Evolutionary conservation across 768 basidiomycete species (phyloP), one percentile per base, ranked within the genome.

Genomic region (Sarcomyxa edulis): DNA sequence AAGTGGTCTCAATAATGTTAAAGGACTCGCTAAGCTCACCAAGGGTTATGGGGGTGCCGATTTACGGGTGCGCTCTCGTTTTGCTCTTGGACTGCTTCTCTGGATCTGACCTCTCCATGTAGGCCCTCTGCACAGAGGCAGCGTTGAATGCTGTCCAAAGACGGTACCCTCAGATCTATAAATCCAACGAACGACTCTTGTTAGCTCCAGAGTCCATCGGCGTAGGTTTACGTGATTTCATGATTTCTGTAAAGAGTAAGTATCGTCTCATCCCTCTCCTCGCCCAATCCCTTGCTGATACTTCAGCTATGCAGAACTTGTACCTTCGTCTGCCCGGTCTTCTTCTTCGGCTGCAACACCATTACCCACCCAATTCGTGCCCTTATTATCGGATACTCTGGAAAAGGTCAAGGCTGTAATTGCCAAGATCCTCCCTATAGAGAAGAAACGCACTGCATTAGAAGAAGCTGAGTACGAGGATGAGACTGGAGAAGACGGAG

Each of bases 41-140:
- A 98, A 97, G 59, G 96, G 96, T 0, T 99, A 98, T 58, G 96
- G 90, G 18, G 96, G 96, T 46, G 96, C 96, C 25, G 96, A 99
- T 70, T 59, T 99, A 40, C 69, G 96, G 62, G 95, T 95, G 48
- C 46, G 86, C 66, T 7, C 35, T 27, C 49, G 39, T 48, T 37
- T 11, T 30, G 44, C 11, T 29, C 42, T 42, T 31, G 40, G 9
- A 32, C 40, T 15, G 30, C 6, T 11, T 14, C n/a, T n/a, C n/a
- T 25, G n/a, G 22, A 16, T 27, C 32, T 8, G 9, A 8, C 32
- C 15, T 33, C 8, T 10, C 32, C 11, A 31, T 20, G 33, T 49
- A 79, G 94, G 95, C 96, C 0, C 66, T 99, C 4, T 97, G 95
- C 50, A 98, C 96, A 5, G 96, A 99, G 64, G 92, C 96, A 7